A percentile compares a stretch with the other conserved stretches of the same genome.
Conservation (phyloP, 2,329 filamentous ascomycete genomes). For the Neofusicoccum laricinum region DNA sequence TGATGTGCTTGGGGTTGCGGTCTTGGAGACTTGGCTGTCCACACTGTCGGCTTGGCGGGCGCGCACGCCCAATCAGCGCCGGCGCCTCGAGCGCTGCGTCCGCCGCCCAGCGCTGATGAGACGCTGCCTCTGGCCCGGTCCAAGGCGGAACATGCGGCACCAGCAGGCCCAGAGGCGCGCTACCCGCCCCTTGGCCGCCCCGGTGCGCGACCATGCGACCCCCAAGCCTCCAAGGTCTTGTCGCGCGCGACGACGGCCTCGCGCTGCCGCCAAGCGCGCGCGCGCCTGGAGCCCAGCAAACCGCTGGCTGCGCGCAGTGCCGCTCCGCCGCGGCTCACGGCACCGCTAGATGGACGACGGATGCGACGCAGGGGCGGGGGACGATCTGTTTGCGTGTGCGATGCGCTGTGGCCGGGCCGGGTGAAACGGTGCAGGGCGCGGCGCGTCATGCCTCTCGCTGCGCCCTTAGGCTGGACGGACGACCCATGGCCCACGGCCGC, state of each 20-base stretch:
- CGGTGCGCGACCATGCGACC: background rate
- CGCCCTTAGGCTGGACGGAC: background rate
- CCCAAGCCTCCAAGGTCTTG: background rate
- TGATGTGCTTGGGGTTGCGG: slow-evolving; percentile 16
- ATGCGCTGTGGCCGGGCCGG: background rate
- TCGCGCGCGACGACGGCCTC: background rate
- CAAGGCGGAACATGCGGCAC: slow-evolving; percentile 15
- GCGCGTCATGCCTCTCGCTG: background rate
- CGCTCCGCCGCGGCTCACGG: background rate
- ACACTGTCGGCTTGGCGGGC: background rate
- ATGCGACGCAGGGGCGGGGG: slow-evolving; percentile 9
- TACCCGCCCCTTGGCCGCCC: slow-evolving; percentile 1
- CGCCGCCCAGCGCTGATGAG: slow-evolving; percentile 15
- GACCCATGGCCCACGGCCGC: background rate
- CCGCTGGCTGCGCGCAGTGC: background rate
- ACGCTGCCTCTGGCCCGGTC: slow-evolving; percentile 11
- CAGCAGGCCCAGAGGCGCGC: background rate
- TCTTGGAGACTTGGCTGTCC: slow-evolving; percentile 15
- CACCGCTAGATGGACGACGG: background rate
- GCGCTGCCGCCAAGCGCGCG: background rate
- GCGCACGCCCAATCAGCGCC: background rate
- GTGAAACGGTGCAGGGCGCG: background rate
- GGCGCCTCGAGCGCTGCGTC: background rate
- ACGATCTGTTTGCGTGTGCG: background rate
- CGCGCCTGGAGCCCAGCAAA: background rate